These are phyloP conservation scores for Aegilops longissima DNA, from an alignment of 176 grass and related monocot species.

Conservation along the genomic window DNA sequence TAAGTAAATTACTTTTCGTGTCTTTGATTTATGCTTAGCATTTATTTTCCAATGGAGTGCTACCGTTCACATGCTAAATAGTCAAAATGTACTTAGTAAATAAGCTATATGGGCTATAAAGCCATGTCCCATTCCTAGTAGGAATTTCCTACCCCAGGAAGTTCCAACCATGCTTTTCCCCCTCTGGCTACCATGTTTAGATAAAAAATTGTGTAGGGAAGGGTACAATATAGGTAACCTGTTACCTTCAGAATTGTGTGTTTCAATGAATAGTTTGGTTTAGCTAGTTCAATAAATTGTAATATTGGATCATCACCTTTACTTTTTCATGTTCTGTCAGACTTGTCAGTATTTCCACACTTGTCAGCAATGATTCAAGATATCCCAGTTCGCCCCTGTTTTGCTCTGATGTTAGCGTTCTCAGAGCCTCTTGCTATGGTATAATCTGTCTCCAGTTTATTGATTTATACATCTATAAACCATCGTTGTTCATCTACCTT, in stretches of 20 bases:
- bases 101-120: background rate
- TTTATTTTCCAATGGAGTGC: background rate
- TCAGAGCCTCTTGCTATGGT: slow-evolving; percentile 70
- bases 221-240: background rate
- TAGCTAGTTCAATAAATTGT: background rate
- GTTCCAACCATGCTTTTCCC: background rate
- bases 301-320: background rate
- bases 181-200: background rate
- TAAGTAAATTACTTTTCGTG: background rate
- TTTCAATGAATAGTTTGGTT: background rate
- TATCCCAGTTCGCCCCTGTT: slow-evolving; percentile 69
- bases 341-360: slow-evolving; percentile 56
- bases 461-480: background rate
- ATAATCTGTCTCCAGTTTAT: slow-evolving; percentile 22
- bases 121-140: background rate
- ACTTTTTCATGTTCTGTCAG: slow-evolving; percentile 41
- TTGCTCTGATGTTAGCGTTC: slow-evolving; percentile 96
- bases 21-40: background rate
- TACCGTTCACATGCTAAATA: background rate
- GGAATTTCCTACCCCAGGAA: background rate
- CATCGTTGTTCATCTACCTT: background rate
- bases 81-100: background rate
- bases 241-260: background rate
- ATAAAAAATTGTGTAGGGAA: background rate
- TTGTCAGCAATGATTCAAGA: slow-evolving; percentile 60